Conservation (phyloP, 2,329 filamentous ascomycete genomes). For the Neonectria ditissima region DNA sequence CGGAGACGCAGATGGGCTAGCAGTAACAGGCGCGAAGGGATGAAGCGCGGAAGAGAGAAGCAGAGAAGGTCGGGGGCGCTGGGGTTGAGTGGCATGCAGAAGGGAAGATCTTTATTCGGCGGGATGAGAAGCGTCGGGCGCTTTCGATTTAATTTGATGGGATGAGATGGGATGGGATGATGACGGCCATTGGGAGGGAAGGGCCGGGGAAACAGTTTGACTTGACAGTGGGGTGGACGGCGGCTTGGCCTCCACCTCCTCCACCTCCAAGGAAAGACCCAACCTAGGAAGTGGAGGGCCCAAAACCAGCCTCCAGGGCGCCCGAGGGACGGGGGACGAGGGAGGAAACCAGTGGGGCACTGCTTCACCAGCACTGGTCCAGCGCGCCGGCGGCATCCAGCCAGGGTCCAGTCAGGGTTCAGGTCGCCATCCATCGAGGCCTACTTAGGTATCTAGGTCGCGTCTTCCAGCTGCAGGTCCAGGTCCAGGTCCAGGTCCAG, state of each 20-base stretch:
- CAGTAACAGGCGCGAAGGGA: background rate
- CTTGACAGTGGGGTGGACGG: background rate
- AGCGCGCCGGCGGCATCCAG: too few relatives aligned
- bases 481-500: too few relatives aligned
- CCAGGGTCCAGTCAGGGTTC: background rate
- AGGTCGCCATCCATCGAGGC: background rate
- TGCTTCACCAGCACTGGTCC: too few relatives aligned
- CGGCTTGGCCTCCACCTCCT: too few relatives aligned
- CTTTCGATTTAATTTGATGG: background rate
- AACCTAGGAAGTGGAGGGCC: background rate
- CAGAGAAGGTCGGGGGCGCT: background rate
- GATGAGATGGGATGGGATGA: slow-evolving; percentile 4
- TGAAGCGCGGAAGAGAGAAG: background rate
- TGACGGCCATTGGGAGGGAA: slow-evolving; percentile 12
- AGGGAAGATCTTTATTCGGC: slow-evolving; percentile 3
- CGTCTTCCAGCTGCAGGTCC: background rate
- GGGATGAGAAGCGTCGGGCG: slow-evolving; percentile 4
- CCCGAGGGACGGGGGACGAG: background rate
- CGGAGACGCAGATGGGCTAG: background rate
- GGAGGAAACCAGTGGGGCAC: slow-evolving; percentile 3
- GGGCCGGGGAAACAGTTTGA: slow-evolving; percentile 3
- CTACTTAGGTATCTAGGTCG: too few relatives aligned
- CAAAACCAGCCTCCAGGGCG: background rate
- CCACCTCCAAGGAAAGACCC: background rate
- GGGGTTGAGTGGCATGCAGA: slow-evolving; percentile 3